Base-by-base conservation (phyloP, 2,329 filamentous ascomycete species). In the Macrophomina tecta region DNA sequence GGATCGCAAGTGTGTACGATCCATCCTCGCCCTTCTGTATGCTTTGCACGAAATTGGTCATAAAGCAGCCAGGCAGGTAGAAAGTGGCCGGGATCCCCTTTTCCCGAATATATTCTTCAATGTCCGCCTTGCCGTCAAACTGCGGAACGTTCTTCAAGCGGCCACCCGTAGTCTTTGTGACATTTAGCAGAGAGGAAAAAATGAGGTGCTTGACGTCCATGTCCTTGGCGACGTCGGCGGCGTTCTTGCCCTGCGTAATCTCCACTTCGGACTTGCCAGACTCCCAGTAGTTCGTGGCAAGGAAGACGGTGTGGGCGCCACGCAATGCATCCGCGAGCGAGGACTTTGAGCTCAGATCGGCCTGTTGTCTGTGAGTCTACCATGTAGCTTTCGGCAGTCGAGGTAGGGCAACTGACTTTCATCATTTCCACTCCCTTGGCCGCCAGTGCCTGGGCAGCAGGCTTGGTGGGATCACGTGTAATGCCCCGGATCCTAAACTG, bases 401-500 rank as follows among this genome's bases (percentile, higher is more conserved):
- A 32, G 28, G 8, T 3, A 68, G 84, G 77, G 34, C 87, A 11
- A 69, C 89, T 7, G 4, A 63, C 82, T 58, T 82, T 86, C 73
- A 82, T 70, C 56, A 85, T 79, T 60, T 88, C 82, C 1, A 84
- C 82, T 3, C 85, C 86, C 55, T 81, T 73, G 0, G 71, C 71
- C 0, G 75, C 64, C 2, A 89, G 79, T 2, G 76, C 75, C 71
- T 83, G 80, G 12, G 85, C 80, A 1, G 78, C 78, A 0, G 81
- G 70, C 63, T 81, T 83, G n/a, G 75, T 73, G 2, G 76, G 68
- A 67, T 87, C 79, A 49, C 87, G 84, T 2, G 87, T 87, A 30
- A 89, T 80, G 55, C 80, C 87, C 28, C 87, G 84, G 42, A 90
- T 78, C 4, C 78, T 73, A 52, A 80, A 77, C 18, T 52, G 42